Conservation (phyloP, 1,284 basidiomycete genomes). For the Cystobasidium slooffiae region DNA sequence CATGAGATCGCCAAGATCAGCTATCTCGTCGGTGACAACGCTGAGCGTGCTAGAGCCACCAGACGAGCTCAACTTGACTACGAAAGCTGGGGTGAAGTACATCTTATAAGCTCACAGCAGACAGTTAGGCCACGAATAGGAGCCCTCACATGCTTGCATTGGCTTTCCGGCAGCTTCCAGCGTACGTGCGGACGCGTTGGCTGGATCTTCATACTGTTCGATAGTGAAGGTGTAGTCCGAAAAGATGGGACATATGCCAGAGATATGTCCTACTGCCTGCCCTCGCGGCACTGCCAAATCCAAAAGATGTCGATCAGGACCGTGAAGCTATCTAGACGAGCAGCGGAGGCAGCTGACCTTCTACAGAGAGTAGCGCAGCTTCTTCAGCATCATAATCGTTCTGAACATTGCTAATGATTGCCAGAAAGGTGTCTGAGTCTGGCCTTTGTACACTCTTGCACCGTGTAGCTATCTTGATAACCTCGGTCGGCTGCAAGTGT, state of each 20-base stretch:
- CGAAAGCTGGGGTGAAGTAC: slow-evolving; percentile 3
- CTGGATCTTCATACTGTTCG: slow-evolving; percentile 21
- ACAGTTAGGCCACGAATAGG: background rate
- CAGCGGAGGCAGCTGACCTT: slow-evolving; percentile 3
- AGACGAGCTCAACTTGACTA: slow-evolving; percentile 1
- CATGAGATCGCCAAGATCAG: slow-evolving; percentile 20
- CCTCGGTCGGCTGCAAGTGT: slow-evolving; percentile 23
- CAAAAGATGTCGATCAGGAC: background rate
- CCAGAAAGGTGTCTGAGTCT: slow-evolving; percentile 23
- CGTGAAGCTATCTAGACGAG: background rate
- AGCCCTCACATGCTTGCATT: slow-evolving; percentile 20
- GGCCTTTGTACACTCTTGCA: slow-evolving; percentile 25
- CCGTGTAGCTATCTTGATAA: slow-evolving; percentile 38
- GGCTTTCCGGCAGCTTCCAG: slow-evolving; percentile 36
- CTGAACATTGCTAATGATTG: slow-evolving; percentile 36
- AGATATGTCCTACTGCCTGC: background rate
- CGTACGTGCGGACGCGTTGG: background rate
- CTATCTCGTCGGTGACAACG: slow-evolving; percentile 12
- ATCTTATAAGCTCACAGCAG: background rate
- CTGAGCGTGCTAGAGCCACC: background rate
- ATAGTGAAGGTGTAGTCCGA: slow-evolving; percentile 27
- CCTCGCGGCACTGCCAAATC: background rate
- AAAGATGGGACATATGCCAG: slow-evolving; percentile 35
- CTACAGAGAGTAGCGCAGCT: slow-evolving; percentile 21
- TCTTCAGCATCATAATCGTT: slow-evolving; percentile 29